Evolutionary conservation across 192 early-diverging fungal species (phyloP).

Genomic region (Ambispora gerdemannii): DNA sequence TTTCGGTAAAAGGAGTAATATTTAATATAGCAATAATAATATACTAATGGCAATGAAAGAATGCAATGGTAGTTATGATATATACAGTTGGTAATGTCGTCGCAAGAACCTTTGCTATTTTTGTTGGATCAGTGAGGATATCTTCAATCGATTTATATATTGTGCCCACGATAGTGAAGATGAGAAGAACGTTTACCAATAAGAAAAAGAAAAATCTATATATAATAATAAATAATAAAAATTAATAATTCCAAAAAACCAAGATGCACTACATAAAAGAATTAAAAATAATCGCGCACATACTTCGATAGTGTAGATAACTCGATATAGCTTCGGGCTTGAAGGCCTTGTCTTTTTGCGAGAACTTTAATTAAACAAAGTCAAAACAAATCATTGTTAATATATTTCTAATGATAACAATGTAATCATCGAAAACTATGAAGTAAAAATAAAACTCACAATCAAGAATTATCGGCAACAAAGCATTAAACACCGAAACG

Average conservation of each 20-base stretch:
- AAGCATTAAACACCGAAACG: slow-evolving; percentile 64
- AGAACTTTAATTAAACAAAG: slow-evolving; percentile 30
- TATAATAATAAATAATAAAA: not conserved
- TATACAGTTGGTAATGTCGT: slow-evolving; percentile 57
- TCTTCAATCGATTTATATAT: slow-evolving; percentile 60
- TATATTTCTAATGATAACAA: not conserved
- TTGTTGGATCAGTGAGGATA: slow-evolving; percentile 60
- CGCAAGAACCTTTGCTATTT: slow-evolving; percentile 62
- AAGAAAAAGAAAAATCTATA: slow-evolving; percentile 71
- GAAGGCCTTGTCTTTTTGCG: slow-evolving; percentile 40
- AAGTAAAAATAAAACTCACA: slow-evolving; percentile 31
- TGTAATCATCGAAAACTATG: not conserved
- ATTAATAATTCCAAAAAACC: not conserved
- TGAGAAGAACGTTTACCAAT: slow-evolving; percentile 70
- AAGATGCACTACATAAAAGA: slow-evolving; percentile 7
- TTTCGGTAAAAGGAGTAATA: not conserved
- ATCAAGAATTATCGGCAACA: slow-evolving; percentile 69
- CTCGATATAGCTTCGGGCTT: slow-evolving; percentile 44
- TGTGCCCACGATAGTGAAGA: slow-evolving; percentile 72
- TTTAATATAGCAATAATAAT: not conserved
- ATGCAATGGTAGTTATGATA: not conserved
- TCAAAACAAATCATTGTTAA: not conserved
- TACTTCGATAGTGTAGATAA: slow-evolving; percentile 36
- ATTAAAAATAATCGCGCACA: not conserved
- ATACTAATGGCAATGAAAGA: too few species aligned